phyloP scores from a whole-genome alignment of 2,329 filamentous ascomycete species.

The Fusarium palustre region DNA sequence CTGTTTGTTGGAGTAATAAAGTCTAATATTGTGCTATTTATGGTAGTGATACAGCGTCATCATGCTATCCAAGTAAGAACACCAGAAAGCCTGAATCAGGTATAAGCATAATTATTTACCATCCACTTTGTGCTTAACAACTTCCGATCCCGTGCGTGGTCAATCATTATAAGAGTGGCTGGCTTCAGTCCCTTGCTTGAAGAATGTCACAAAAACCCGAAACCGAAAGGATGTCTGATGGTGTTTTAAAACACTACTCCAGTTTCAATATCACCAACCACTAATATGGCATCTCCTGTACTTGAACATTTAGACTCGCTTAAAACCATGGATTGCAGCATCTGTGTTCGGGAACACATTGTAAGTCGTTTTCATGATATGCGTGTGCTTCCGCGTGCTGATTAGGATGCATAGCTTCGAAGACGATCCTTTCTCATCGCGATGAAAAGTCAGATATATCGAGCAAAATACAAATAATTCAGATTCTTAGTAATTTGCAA shows the following conservation, averaged over 20 bases:
- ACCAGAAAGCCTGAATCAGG: background rate
- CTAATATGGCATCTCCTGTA: background rate
- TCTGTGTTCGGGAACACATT: slow-evolving; percentile 16
- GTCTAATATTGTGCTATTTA: background rate
- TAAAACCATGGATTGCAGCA: too few relatives aligned
- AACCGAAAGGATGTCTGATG: background rate
- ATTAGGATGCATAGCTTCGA: background rate
- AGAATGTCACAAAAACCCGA: background rate
- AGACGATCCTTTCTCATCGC: slow-evolving; percentile 16
- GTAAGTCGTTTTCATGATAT: background rate
- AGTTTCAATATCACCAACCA: background rate
- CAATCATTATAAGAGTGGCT: background rate
- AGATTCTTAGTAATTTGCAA: background rate
- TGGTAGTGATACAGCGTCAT: background rate
- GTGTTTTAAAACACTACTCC: background rate
- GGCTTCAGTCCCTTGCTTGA: background rate
- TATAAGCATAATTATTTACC: background rate
- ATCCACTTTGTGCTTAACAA: background rate
- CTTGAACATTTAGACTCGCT: background rate
- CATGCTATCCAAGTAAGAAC: background rate
- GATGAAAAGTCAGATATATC: background rate
- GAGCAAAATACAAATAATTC: background rate
- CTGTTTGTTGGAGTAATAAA: background rate
- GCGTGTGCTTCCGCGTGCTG: rapidly evolving
- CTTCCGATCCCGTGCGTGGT: background rate